Evolutionary conservation across 192 early-diverging fungal species (phyloP), one percentile per base, ranked within the genome.

Genomic region (Lobulomyces angularis): DNA sequence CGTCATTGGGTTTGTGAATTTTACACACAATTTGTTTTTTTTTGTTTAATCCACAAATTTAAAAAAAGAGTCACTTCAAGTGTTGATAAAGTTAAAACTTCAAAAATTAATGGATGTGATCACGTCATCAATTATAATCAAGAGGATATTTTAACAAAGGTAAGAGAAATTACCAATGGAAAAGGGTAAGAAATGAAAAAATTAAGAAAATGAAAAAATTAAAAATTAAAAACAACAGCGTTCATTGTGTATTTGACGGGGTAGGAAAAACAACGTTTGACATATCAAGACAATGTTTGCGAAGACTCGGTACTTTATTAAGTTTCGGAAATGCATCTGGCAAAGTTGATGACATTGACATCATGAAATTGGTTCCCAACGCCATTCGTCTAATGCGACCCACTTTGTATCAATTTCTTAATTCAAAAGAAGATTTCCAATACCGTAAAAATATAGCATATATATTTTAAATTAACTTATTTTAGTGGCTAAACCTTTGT

Each of bases 261-360:
- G 82, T 96, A n/a, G 92, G 92, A n/a, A 82, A 80, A 47, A 54
- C 74, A 2, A 91, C 90, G 0, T 96, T 85, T 54, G 77, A 82
- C 30, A 65, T 61, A 3, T 81, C 79, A 11, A 53, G 91, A 6
- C 56, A 67, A 9, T 77, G 65, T 17, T 43, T 80, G 32, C 62
- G 77, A 8, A 63, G 71, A 21, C 55, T 79, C 9, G 89, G 87
- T 14, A 64, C 61, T 23, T 48, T 93, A 47, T 65, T 90, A 34
- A 81, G 78, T 2, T 96, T 88, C 71, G 92, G 92, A 23, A 89
- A 89, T 51, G 79, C 86, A 3, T 84, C 82, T 26, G 90, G 91
- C 1, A 65, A 74, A 11, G 68, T 69, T 8, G 61, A 62, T 21
- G 47, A 58, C 37, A 42, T 78, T 18, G 68, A 69, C 31, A 66